phyloP scores from a whole-genome alignment of 2,329 filamentous ascomycete species.

The Aspergillus floridensis region DNA sequence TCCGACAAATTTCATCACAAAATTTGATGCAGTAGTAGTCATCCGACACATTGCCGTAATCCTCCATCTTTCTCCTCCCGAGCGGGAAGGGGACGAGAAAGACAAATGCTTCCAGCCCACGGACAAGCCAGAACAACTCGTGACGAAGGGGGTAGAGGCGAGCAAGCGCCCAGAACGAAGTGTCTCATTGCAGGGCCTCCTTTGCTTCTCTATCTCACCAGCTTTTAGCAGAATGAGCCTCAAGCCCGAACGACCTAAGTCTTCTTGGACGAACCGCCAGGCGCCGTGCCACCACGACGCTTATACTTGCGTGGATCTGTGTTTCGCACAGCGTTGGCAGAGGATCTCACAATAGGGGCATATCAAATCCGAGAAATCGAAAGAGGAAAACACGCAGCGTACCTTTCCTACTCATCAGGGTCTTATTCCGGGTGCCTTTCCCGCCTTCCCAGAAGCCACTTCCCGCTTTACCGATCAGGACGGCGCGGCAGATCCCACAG shows the following conservation, averaged over 20 bases:
- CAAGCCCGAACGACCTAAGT: conserved; percentile 16
- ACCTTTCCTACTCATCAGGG: conserved; percentile 69
- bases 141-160: too few species aligned
- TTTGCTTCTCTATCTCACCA: too few species aligned
- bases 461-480: conserved; percentile 64
- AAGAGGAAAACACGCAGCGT: conserved; percentile 9
- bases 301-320: conserved; percentile 70
- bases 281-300: conserved; percentile 50
- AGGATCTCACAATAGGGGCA: background rate
- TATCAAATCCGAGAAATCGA: background rate
- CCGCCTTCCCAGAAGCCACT: conserved; percentile 85
- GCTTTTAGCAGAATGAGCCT: background rate
- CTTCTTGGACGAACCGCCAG: conserved; percentile 30
- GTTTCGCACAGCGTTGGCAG: conserved; percentile 7
- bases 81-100: too few species aligned
- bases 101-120: too few species aligned
- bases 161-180: too few species aligned
- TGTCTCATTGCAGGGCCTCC: too few species aligned
- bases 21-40: too few species aligned
- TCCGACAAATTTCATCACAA: too few species aligned
- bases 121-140: too few species aligned
- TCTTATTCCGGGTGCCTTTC: conserved; percentile 71
- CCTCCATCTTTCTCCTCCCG: too few species aligned
- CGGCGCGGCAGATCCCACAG: conserved; percentile 69
- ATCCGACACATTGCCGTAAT: too few species aligned